These are phyloP conservation scores for Arachis stenosperma DNA, from an alignment of 306 rosid species.

Conservation along the genomic window DNA sequence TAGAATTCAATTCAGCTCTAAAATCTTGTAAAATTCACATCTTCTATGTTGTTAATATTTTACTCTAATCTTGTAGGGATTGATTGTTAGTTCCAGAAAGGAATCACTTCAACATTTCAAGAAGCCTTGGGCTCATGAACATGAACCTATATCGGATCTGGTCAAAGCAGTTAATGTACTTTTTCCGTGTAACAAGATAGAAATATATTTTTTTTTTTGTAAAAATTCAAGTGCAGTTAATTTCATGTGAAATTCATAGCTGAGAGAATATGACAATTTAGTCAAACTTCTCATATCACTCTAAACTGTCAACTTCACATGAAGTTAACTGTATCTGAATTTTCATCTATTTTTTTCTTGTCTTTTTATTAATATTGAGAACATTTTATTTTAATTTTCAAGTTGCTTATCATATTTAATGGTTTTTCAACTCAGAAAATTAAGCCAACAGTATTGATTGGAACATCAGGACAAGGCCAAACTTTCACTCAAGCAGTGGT, in stretches of 20 bases:
- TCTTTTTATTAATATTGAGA: no score
- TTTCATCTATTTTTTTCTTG: no score
- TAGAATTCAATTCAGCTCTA: conserved; percentile 16
- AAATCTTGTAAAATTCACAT: conserved; percentile 1
- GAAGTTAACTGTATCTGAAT: no score
- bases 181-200: neutral
- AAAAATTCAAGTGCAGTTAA: no score
- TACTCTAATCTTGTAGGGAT: conserved; percentile 60
- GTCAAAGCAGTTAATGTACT: conserved; percentile 71
- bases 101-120: conserved; percentile 96
- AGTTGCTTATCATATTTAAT: no score
- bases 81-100: conserved; percentile 78
- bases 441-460: conserved; percentile 89
- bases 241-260: no score
- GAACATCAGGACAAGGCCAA: conserved; percentile 90
- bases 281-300: no score
- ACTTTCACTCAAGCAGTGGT: conserved; percentile 76
- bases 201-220: no score
- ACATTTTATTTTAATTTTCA: no score
- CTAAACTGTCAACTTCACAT: no score
- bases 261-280: no score
- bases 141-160: conserved; percentile 64
- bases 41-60: conserved; percentile 35
- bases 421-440: conserved; percentile 55
- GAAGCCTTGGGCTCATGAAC: conserved; percentile 97